Percentiles rank a stretch among this genome's conserved stretches.
These are phyloP conservation scores for Mycena capillaripes DNA, from an alignment of 768 basidiomycete genomes.

Conservation along the genomic window DNA sequence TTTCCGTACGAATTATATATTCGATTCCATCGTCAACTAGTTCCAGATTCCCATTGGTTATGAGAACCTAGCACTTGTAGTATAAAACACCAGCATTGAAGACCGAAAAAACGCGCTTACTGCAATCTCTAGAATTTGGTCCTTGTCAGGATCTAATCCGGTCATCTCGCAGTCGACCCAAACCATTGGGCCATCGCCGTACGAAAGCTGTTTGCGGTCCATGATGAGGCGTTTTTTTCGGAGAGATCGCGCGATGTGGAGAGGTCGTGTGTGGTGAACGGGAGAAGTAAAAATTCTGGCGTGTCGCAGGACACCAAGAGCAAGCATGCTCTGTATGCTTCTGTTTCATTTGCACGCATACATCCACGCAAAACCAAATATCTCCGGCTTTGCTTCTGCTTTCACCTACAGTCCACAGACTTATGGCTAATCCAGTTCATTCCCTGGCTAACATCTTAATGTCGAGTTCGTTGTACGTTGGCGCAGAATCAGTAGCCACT, in stretches of 20 bases:
- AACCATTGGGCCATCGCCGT: conserved; percentile 76
- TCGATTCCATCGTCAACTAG: conserved; percentile 85
- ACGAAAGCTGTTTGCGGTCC: conserved; percentile 52
- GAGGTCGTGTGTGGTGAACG: not conserved
- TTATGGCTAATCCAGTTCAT: conserved; percentile 10
- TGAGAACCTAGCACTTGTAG: conserved; percentile 70
- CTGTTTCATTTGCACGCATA: not conserved
- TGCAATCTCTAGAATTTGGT: conserved; percentile 87
- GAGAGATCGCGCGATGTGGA: not conserved
- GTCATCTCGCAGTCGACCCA: conserved; percentile 95
- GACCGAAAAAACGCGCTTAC: conserved; percentile 50
- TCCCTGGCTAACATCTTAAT: conserved; percentile 22
- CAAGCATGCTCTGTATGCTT: conserved; percentile 11
- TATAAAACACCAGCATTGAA: conserved; percentile 4
- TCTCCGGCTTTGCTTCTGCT: not conserved
- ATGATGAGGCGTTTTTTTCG: conserved; percentile 31
- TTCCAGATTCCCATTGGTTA: conserved; percentile 89
- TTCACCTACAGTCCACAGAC: not conserved
- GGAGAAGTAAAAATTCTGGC: not conserved
- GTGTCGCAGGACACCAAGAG: conserved; percentile 2
- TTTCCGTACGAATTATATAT: conserved; percentile 82
- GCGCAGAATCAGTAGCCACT: not conserved
- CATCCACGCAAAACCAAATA: not conserved
- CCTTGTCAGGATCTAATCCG: conserved; percentile 74
- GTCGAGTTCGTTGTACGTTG: conserved; percentile 12